Base-by-base conservation (phyloP, 352 stramenopile genomes). In the Phytopythium boreale region DNA sequence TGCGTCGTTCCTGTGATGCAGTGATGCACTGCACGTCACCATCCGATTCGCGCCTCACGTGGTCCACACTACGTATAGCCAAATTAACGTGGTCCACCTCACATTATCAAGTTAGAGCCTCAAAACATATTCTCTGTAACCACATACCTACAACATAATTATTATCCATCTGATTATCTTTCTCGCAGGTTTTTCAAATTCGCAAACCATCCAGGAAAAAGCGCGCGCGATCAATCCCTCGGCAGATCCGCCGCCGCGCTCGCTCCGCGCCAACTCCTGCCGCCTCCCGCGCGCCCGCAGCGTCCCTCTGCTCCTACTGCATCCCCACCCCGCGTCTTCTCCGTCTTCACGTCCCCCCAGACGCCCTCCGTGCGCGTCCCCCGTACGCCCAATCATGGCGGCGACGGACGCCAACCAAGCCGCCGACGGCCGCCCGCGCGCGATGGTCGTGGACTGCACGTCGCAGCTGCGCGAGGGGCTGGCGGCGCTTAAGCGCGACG, bases 401-500 rank as follows among this genome's bases (percentile, higher is more conserved):
- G 10, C 37, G 37, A 12, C 37, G 2, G 41, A 7, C 43, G 43
- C 19, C 26, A 14, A 39, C 10, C 8, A 3, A 3, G 3, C 31
- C 31, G 49, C 34, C 20, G 36, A 12, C n/a, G 36, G 17, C 26
- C 31, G 17, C 7, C 53, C 17, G 31, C 20, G 24, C 27, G 19
- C 36, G 31, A 19, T 20, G 20, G 53, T 31, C 29, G 31, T n/a
- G 74, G 64, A 24, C 44, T 62, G 63, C 60, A 49, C 75, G 31
- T 34, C 60, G 36, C 76, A 82, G 50, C 73, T 92, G 44, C 72
- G 74, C 39, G 37, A 44, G 37, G 77, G 73, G 41, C 67, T 94
- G 11, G 56, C 34, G 2, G 62, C 69, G 39, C 79, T 94, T 39
- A 82, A 86, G 58, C 72, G 68, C 55, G 86, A 94, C 65, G 82